Evolutionary conservation across 352 stramenopile genomes (phyloP).

Genomic region (Phytophthora pinifolia): DNA sequence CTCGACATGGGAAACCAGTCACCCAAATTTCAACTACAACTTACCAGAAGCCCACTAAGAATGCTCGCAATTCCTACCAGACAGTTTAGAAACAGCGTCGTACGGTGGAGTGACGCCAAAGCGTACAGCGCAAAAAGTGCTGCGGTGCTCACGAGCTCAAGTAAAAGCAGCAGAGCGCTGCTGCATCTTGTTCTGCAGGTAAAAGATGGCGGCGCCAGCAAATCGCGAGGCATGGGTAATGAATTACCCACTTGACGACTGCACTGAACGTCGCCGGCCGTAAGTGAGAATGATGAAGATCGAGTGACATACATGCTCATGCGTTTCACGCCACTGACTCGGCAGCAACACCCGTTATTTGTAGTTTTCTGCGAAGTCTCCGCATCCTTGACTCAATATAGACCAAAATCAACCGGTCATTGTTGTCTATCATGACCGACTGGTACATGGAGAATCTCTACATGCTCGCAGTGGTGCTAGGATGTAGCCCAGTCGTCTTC

Average conservation of each 20-base stretch:
- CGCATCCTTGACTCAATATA: too few species aligned
- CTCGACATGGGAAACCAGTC: too few species aligned
- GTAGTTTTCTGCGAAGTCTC: slow-evolving; percentile 19
- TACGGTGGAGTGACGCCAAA: slow-evolving; percentile 35
- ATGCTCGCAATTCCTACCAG: slow-evolving; percentile 46
- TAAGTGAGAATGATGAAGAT: slow-evolving; percentile 10
- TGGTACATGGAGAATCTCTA: slow-evolving; percentile 51
- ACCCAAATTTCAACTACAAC: slow-evolving; percentile 1
- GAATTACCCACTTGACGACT: background rate
- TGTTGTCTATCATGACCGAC: slow-evolving; percentile 33
- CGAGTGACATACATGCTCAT: slow-evolving; percentile 2
- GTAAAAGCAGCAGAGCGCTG: slow-evolving; percentile 35
- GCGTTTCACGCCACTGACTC: slow-evolving; percentile 20
- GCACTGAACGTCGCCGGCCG: background rate
- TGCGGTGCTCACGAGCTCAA: slow-evolving; percentile 39
- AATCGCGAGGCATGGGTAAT: slow-evolving; percentile 14
- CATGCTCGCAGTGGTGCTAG: slow-evolving; percentile 39
- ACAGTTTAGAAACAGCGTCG: slow-evolving; percentile 34
- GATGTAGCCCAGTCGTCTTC: slow-evolving; percentile 40
- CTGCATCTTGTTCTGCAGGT: slow-evolving; percentile 50
- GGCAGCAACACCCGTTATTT: slow-evolving; percentile 21
- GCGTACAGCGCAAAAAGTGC: slow-evolving; percentile 47
- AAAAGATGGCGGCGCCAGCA: slow-evolving; percentile 42
- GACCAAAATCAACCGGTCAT: too few species aligned
- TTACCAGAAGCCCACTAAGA: slow-evolving; percentile 45